These are phyloP conservation scores for Cyclostephanos tholiformis DNA, from an alignment of 108 stramenopile species.

Conservation along the genomic window DNA sequence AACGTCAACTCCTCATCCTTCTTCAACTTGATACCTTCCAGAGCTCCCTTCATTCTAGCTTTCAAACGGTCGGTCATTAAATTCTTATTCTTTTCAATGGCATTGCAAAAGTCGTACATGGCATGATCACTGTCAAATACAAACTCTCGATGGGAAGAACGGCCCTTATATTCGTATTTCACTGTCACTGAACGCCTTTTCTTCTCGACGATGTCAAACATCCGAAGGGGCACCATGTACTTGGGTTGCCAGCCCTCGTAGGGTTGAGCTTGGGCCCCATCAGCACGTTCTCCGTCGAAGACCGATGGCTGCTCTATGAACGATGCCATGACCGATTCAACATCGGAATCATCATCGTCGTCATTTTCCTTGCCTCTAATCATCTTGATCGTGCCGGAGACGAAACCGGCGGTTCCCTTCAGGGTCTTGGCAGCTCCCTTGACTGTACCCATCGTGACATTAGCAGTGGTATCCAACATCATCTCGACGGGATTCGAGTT, in stretches of 20 bases:
- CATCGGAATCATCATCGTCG: constrained; percentile 27
- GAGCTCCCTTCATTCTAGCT: constrained; percentile 36
- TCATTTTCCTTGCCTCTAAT: constrained; percentile 23
- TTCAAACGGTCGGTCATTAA: constrained; percentile 46
- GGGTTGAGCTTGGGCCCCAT: background rate
- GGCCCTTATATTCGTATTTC: constrained; percentile 26
- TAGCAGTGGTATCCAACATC: constrained; percentile 4
- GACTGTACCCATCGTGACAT: constrained; percentile 7
- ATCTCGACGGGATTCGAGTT: constrained; percentile 17
- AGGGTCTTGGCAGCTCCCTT: constrained; percentile 21
- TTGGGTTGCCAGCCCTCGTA: constrained; percentile 62
- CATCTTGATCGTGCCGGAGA: constrained; percentile 7
- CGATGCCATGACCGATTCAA: constrained; percentile 21
- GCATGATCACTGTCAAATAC: constrained; percentile 64
- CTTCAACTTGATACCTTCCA: constrained; percentile 53
- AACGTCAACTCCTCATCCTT: constrained; percentile 51
- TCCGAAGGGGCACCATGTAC: constrained; percentile 55
- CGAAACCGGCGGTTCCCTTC: constrained; percentile 17
- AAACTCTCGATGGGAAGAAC: constrained; percentile 54
- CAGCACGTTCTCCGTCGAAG: background rate
- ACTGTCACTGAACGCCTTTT: constrained; percentile 41
- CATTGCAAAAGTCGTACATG: constrained; percentile 47
- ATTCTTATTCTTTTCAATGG: constrained; percentile 50
- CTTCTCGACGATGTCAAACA: constrained; percentile 38
- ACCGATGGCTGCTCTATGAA: constrained; percentile 4